phyloP scores from a whole-genome alignment of 257 asterid genomes.

The Linderniella brevidens region DNA sequence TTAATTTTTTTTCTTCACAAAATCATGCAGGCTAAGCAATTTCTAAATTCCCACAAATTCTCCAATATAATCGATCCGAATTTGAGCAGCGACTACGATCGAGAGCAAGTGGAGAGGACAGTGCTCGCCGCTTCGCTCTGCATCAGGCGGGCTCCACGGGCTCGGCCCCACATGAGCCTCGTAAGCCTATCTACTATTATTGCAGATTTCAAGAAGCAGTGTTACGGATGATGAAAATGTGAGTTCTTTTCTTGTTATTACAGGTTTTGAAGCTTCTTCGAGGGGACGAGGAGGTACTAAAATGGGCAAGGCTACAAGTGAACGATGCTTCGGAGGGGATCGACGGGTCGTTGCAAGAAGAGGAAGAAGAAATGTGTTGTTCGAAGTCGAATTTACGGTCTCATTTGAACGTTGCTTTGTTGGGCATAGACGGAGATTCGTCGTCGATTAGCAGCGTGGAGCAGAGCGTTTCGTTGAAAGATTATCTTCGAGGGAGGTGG shows the following conservation, averaged over 20 bases:
- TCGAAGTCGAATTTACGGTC: constrained; percentile 62
- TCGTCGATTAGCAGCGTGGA: constrained; percentile 74
- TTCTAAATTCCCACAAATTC: constrained; percentile 43
- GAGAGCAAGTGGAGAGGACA: constrained; percentile 66
- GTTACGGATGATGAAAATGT: background rate
- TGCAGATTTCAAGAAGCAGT: background rate
- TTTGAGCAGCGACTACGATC: constrained; percentile 37
- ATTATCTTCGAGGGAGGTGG: constrained; percentile 69
- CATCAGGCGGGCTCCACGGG: constrained; percentile 70
- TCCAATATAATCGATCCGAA: constrained; percentile 46
- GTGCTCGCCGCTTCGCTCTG: constrained; percentile 82
- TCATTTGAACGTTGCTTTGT: constrained; percentile 74
- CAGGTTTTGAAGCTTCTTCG: constrained; percentile 68
- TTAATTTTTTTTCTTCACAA: background rate
- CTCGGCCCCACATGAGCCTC: constrained; percentile 79
- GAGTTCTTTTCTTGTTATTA: constrained; percentile 3
- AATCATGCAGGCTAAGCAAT: constrained; percentile 64
- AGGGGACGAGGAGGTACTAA: constrained; percentile 47
- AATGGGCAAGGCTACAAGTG: constrained; percentile 73
- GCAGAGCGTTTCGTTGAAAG: constrained; percentile 56
- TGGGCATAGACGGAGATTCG: constrained; percentile 64
- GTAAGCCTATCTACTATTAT: constrained; percentile 25
- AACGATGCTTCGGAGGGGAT: constrained; percentile 28
- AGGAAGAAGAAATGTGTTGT: constrained; percentile 44
- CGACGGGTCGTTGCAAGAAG: constrained; percentile 35